Evolutionary conservation across 306 rosid genomes (phyloP).

Genomic region (Inga oerstediana): DNA sequence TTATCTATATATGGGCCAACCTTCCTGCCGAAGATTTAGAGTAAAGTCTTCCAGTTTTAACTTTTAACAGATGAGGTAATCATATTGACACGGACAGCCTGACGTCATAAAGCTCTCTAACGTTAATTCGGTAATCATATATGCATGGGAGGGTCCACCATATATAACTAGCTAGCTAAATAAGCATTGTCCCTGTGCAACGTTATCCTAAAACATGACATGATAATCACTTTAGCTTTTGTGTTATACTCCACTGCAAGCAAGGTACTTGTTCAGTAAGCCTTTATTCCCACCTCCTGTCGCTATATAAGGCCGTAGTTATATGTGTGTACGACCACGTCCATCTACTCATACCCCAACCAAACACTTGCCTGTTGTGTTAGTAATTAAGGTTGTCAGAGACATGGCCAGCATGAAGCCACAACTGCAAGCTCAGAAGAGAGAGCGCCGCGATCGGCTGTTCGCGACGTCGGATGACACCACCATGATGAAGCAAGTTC

Average conservation of each 20-base stretch:
- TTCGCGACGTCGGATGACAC: conserved; percentile 63
- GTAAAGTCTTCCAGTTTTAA: background rate
- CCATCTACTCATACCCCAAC: conserved; percentile 1
- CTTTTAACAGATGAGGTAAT: conserved; percentile 7
- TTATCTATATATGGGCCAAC: background rate
- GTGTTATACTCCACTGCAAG: conserved; percentile 58
- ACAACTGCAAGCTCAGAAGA: conserved; percentile 28
- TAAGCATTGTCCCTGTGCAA: background rate
- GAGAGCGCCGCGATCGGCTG: conserved; percentile 44
- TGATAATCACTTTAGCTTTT: conserved; percentile 58
- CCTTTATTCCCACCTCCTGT: conserved; percentile 63
- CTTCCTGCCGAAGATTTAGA: background rate
- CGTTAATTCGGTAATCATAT: background rate
- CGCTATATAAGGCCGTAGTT: conserved; percentile 44
- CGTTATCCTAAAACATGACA: conserved; percentile 25
- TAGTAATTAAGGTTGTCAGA: background rate
- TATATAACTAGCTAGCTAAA: background rate
- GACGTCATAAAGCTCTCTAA: conserved; percentile 17
- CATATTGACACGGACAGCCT: conserved; percentile 19
- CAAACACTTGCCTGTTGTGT: background rate
- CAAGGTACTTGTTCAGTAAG: conserved; percentile 72
- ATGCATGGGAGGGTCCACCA: conserved; percentile 22
- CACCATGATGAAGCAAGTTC: conserved; percentile 70
- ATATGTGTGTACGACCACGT: conserved; percentile 25
- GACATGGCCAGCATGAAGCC: conserved; percentile 45